phyloP scores from a whole-genome alignment of 2,329 filamentous ascomycete species.

The Gremmenia infestans region DNA sequence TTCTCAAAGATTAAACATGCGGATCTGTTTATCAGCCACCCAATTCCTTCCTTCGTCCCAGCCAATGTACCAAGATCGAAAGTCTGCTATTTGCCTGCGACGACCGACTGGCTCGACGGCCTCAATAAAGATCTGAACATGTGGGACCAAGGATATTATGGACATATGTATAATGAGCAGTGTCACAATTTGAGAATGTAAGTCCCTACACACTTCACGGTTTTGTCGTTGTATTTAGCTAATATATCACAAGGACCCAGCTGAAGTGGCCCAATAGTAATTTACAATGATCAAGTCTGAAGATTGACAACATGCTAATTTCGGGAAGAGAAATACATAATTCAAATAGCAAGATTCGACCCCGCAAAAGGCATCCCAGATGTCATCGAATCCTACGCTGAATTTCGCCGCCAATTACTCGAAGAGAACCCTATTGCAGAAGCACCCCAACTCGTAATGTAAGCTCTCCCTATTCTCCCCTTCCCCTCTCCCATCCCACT shows the following conservation, averaged over 20 bases:
- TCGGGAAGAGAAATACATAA: conserved; percentile 60
- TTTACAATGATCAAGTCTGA: conserved; percentile 7
- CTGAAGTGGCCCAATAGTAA: conserved; percentile 51
- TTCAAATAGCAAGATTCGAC: conserved; percentile 78
- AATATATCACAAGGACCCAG: conserved; percentile 38
- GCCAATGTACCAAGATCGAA: conserved; percentile 58
- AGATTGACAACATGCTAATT: not conserved
- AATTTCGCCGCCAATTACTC: conserved; percentile 60
- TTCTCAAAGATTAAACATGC: conserved; percentile 66
- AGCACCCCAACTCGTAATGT: conserved; percentile 67
- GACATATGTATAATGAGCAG: conserved; percentile 64
- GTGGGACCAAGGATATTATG: conserved; percentile 70
- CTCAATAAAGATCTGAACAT: conserved; percentile 69
- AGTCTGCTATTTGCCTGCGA: conserved; percentile 72
- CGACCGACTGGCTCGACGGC: conserved; percentile 80
- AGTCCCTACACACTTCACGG: conserved; percentile 20
- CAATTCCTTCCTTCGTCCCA: conserved; percentile 71
- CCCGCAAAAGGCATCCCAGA: conserved; percentile 78
- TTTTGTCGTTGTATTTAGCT: not conserved
- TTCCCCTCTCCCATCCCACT: not conserved
- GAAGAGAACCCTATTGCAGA: conserved; percentile 43
- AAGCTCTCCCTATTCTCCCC: conserved; percentile 22
- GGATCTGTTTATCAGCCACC: conserved; percentile 79
- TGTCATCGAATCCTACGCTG: conserved; percentile 69
- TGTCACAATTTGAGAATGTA: conserved; percentile 55